A percentile compares a stretch with the other conserved stretches of the same genome.
Conservation (phyloP, 805 yeast genomes). For the Starmerella gropengiesseri region DNA sequence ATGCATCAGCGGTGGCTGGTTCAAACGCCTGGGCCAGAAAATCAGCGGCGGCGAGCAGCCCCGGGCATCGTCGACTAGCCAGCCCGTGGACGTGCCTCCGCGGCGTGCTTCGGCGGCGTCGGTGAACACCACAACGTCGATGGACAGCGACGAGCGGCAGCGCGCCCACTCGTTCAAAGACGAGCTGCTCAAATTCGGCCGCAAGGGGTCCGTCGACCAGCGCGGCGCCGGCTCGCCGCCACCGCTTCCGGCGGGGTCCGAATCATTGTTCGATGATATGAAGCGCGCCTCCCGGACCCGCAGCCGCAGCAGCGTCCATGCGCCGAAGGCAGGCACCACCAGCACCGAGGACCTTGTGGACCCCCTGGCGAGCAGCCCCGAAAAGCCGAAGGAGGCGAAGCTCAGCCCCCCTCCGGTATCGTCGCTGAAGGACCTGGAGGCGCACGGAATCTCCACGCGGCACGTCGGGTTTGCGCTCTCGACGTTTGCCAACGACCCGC, state of each 20-base stretch:
- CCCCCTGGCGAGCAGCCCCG: background rate
- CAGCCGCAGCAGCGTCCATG: constrained; percentile 1
- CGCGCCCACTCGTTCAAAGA: background rate
- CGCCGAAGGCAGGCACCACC: background rate
- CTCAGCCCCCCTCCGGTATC: background rate
- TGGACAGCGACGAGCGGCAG: background rate
- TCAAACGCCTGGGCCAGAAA: constrained; percentile 2
- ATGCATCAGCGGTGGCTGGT: constrained; percentile 3
- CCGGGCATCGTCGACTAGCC: background rate
- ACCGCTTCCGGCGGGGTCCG: no score
- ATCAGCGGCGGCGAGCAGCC: constrained; percentile 1
- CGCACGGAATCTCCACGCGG: constrained; percentile 12
- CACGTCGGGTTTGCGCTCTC: constrained; percentile 54
- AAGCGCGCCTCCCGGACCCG: constrained; percentile 4
- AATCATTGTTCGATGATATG: background rate
- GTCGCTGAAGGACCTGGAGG: constrained; percentile 11
- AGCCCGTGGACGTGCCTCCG: background rate
- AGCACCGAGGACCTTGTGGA: background rate
- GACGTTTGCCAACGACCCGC: constrained; percentile 67
- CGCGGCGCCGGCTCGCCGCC: background rate
- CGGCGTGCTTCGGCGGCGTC: constrained; percentile 4
- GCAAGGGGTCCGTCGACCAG: background rate
- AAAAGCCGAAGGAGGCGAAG: no score
- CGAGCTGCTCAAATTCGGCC: background rate
- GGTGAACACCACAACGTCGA: background rate